phyloP scores from a whole-genome alignment of 331 rosid genomes.

The Stylosanthes scabra region DNA sequence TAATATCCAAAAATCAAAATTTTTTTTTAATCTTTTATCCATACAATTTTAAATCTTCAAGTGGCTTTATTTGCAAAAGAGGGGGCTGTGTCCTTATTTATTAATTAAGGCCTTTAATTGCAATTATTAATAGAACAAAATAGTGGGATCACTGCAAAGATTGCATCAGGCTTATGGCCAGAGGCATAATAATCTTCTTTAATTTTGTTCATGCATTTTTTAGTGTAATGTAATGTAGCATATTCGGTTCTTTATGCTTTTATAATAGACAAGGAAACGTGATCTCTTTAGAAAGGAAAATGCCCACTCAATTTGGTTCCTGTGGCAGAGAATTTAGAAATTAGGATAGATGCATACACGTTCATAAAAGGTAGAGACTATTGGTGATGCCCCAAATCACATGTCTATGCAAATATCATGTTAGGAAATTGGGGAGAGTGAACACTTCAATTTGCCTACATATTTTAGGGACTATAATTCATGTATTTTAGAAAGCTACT shows the following conservation, averaged over 20 bases:
- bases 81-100: neutral
- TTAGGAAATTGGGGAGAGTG: neutral
- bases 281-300: neutral
- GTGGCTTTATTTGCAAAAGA: neutral
- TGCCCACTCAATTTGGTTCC: neutral
- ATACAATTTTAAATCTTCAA: neutral
- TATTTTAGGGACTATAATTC: neutral
- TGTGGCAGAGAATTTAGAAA: slow-evolving; percentile 12
- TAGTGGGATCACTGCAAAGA: neutral
- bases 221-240: neutral
- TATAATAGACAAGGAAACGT: neutral
- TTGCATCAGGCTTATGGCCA: neutral
- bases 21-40: too few species aligned
- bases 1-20: neutral
- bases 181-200: neutral
- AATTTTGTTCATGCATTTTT: neutral
- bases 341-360: neutral
- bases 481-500: neutral
- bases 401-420: neutral
- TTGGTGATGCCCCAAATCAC: neutral
- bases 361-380: neutral
- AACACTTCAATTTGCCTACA: neutral
- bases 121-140: neutral
- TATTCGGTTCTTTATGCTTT: neutral
- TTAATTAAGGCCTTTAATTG: neutral